A percentile compares a stretch with the other conserved stretches of the same genome.
Evolutionary conservation across 1,284 basidiomycete species (phyloP).

Genomic region (Cerrena zonata): DNA sequence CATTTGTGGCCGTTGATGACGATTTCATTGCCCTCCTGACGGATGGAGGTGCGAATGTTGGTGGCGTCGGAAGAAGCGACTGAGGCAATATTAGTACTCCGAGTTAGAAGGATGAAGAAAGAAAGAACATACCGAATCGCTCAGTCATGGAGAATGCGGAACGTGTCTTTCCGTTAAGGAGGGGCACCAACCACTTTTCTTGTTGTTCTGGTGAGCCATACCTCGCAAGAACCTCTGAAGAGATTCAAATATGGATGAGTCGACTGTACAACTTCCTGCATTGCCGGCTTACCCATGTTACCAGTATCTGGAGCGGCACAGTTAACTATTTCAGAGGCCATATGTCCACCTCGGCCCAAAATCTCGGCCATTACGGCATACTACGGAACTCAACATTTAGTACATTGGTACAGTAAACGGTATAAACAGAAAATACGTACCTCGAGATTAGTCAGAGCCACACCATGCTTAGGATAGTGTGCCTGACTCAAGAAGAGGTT

Average conservation of each 20-base stretch:
- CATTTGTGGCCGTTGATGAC: slow-evolving; percentile 97
- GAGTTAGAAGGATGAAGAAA: background rate
- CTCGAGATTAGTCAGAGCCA: slow-evolving; percentile 89
- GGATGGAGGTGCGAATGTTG: slow-evolving; percentile 88
- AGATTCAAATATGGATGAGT: background rate
- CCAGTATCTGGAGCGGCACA: slow-evolving; percentile 95
- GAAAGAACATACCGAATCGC: slow-evolving; percentile 58
- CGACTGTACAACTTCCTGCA: slow-evolving; percentile 1
- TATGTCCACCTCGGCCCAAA: slow-evolving; percentile 76
- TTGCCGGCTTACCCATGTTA: slow-evolving; percentile 73
- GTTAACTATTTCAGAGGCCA: slow-evolving; percentile 84
- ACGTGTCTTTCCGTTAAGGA: slow-evolving; percentile 89
- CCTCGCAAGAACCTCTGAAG: slow-evolving; percentile 86
- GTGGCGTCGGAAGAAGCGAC: slow-evolving; percentile 94
- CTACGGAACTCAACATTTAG: slow-evolving; percentile 32
- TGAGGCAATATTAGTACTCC: slow-evolving; percentile 25
- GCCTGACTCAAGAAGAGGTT: slow-evolving; percentile 93
- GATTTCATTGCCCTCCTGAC: slow-evolving; percentile 81
- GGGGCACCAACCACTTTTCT: slow-evolving; percentile 81
- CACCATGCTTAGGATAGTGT: slow-evolving; percentile 85
- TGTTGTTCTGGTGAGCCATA: slow-evolving; percentile 89
- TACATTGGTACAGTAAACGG: background rate
- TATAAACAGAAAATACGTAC: slow-evolving; percentile 34
- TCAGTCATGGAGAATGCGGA: slow-evolving; percentile 96
- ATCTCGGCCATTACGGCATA: slow-evolving; percentile 97